Evolutionary conservation across 805 yeast species (phyloP).

Genomic region (Cyberlindnera nakhonratchasimensis): DNA sequence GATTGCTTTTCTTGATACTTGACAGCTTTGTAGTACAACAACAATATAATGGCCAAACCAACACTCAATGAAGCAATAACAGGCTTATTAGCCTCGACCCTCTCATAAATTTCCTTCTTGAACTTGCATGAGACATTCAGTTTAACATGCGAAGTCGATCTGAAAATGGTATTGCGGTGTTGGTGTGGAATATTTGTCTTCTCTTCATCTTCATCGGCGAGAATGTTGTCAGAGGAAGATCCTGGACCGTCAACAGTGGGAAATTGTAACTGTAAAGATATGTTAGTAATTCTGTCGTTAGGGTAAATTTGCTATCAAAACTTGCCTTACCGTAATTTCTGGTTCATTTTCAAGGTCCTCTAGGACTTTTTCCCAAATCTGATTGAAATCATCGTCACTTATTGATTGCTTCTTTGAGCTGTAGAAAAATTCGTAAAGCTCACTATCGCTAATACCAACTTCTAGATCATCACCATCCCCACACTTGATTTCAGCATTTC

Average conservation of each 20-base stretch:
- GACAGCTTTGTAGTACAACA: constrained; percentile 34
- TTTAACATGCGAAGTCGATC: constrained; percentile 69
- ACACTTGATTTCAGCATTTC: constrained; percentile 63
- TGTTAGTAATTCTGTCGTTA: constrained; percentile 23
- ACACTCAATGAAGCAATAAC: constrained; percentile 12
- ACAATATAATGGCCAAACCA: background rate
- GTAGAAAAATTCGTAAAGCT: constrained; percentile 49
- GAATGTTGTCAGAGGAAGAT: constrained; percentile 35
- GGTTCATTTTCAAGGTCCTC: constrained; percentile 61
- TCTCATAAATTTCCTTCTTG: constrained; percentile 46
- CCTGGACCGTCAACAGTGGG: constrained; percentile 38
- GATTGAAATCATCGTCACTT: constrained; percentile 62
- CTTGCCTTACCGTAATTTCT: constrained; percentile 78
- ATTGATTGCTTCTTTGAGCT: constrained; percentile 32
- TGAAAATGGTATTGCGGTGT: constrained; percentile 44
- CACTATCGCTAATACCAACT: constrained; percentile 49
- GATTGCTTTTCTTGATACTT: constrained; percentile 37
- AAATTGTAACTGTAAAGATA: constrained; percentile 21
- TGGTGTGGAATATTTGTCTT: constrained; percentile 34
- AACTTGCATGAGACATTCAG: constrained; percentile 54
- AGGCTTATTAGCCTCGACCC: constrained; percentile 29
- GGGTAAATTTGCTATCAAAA: constrained; percentile 21
- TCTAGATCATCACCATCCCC: constrained; percentile 47
- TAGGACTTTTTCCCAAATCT: constrained; percentile 66
- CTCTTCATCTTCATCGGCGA: constrained; percentile 38